These are phyloP conservation scores for Fusarium sambucinum DNA, from an alignment of 2,329 filamentous ascomycete genomes.

Conservation along the genomic window DNA sequence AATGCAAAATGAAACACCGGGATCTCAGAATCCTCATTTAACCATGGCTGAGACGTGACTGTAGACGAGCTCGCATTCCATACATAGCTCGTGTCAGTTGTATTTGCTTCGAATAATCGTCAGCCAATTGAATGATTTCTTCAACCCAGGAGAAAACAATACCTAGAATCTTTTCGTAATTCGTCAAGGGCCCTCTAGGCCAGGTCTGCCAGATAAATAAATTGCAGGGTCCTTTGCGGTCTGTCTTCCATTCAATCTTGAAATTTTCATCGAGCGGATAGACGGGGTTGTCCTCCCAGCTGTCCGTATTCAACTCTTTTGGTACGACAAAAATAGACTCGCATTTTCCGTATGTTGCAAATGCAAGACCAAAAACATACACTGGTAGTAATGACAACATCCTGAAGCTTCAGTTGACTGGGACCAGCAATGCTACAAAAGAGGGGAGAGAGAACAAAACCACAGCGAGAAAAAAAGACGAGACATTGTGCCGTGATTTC, in stretches of 20 bases:
- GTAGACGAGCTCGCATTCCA: not conserved
- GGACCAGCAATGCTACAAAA: not conserved
- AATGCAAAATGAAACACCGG: slow-evolving; percentile 9
- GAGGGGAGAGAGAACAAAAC: not conserved
- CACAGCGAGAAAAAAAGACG: not conserved
- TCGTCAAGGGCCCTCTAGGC: not conserved
- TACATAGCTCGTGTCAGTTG: not conserved
- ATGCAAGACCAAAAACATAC: accelerated
- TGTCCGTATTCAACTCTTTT: accelerated
- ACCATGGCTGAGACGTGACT: not conserved
- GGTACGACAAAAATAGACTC: slow-evolving; percentile 2
- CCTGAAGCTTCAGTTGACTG: accelerated
- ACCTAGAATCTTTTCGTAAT: slow-evolving; percentile 1
- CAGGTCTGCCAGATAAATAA: slow-evolving; percentile 6
- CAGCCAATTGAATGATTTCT: accelerated
- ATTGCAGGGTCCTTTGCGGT: not conserved
- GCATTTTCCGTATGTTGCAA: not conserved
- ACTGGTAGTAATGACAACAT: not conserved
- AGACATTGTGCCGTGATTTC: not conserved
- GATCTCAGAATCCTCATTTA: not conserved
- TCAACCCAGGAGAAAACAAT: accelerated
- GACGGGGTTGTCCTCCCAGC: not conserved
- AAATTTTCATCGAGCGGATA: not conserved
- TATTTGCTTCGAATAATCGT: not conserved
- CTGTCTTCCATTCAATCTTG: slow-evolving; percentile 7